Evolutionary conservation across 305 asterid species (phyloP).

Genomic region (Fraxinus ornus): DNA sequence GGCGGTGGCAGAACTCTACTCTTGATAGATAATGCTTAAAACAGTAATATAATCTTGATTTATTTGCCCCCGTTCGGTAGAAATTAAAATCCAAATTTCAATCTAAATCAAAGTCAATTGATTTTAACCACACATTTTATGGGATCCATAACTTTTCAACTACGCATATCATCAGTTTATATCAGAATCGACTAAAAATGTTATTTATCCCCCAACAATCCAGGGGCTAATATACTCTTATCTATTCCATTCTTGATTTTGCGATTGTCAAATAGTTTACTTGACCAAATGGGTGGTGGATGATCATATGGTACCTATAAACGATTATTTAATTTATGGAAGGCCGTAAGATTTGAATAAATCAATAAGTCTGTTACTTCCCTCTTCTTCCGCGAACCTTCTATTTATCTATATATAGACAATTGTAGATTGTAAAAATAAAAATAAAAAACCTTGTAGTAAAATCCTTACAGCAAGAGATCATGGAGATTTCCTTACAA

Average conservation of each 20-base stretch:
- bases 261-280: background rate
- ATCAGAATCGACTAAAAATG: too few species aligned
- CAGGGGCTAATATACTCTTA: too few species aligned
- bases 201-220: too few species aligned
- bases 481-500: background rate
- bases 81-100: too few species aligned
- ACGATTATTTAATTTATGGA: background rate
- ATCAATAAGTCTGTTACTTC: background rate
- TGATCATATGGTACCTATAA: background rate
- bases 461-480: background rate
- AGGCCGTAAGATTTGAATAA: background rate
- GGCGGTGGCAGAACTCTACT: background rate
- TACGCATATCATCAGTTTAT: too few species aligned
- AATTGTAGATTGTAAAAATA: background rate
- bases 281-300: background rate
- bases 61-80: too few species aligned
- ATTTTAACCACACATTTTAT: too few species aligned
- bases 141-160: too few species aligned
- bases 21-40: background rate
- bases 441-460: background rate
- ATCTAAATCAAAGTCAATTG: too few species aligned
- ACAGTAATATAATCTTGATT: background rate
- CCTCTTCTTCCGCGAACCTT: background rate
- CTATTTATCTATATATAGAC: background rate
- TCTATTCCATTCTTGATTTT: background rate